Conservation (phyloP, 2,329 filamentous ascomycete species). For the Fusarium xyrophilum region DNA sequence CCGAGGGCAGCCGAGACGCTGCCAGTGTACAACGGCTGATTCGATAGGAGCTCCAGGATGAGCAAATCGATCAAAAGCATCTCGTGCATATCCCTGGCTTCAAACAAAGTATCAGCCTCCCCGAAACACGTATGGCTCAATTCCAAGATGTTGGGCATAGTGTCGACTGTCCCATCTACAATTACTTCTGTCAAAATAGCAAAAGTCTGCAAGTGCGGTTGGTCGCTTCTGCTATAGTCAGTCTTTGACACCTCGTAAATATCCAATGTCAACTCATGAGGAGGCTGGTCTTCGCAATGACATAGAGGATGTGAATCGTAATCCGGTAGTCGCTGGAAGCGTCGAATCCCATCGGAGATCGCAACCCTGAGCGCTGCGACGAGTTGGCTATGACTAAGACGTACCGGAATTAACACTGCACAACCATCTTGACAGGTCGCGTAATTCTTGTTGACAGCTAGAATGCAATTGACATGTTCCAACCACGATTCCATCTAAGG, state of each 20-base stretch:
- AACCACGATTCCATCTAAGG: rapidly evolving
- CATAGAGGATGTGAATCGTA: neutral
- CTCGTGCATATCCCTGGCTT: neutral
- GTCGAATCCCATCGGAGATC: neutral
- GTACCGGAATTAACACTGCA: rapidly evolving
- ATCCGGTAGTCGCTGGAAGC: neutral
- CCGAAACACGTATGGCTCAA: neutral
- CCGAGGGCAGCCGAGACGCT: neutral
- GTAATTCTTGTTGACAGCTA: neutral
- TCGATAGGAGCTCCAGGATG: neutral
- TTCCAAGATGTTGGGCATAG: rapidly evolving
- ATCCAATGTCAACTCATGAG: neutral
- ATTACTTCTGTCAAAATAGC: rapidly evolving
- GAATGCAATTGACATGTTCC: rapidly evolving
- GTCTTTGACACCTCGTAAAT: rapidly evolving
- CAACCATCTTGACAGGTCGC: neutral
- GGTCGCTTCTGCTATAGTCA: rapidly evolving
- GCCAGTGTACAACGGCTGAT: rapidly evolving
- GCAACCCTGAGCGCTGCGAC: rapidly evolving
- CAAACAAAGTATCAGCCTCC: neutral
- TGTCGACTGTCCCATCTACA: too few species aligned
- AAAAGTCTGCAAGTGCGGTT: neutral
- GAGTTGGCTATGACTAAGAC: neutral
- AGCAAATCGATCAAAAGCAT: neutral
- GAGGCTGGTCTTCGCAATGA: rapidly evolving